phyloP scores from a whole-genome alignment of 2,329 filamentous ascomycete species.

The Ophiocordyceps polyrhachis-furcata region DNA sequence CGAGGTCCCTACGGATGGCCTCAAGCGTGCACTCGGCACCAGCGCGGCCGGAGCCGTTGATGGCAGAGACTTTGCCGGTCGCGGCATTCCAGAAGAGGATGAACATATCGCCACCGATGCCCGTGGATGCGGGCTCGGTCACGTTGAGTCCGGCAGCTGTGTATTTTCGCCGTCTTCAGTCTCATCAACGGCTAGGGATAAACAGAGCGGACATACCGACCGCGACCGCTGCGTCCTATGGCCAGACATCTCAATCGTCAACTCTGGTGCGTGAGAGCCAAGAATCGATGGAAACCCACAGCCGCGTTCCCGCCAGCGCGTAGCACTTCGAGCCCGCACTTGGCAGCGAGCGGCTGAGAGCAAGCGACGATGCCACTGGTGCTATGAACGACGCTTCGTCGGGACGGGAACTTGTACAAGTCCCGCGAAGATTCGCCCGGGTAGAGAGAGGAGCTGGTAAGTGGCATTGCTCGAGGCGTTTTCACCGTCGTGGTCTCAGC shows the following conservation, averaged over 20 bases:
- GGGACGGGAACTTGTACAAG: conserved; percentile 48
- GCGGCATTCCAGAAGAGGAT: conserved; percentile 79
- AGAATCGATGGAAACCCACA: conserved; percentile 31
- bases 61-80: conserved; percentile 60
- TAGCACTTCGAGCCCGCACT: conserved; percentile 73
- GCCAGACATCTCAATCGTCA: background rate
- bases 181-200: background rate
- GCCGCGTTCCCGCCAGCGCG: conserved; percentile 82
- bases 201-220: conserved; percentile 38
- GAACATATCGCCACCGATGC: conserved; percentile 96
- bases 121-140: conserved; percentile 82
- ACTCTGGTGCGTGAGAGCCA: conserved; percentile 1
- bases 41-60: conserved; percentile 88
- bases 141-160: conserved; percentile 78
- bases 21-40: conserved; percentile 51
- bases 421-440: conserved; percentile 21
- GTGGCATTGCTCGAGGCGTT: conserved; percentile 22
- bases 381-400: conserved; percentile 83
- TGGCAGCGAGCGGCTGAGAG: conserved; percentile 74
- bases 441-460: conserved; percentile 26
- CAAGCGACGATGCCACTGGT: conserved; percentile 81
- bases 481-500: background rate
- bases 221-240: conserved; percentile 83
- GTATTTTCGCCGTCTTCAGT: background rate
- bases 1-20: conserved; percentile 49